Conservation (phyloP, 129 eudicot species). For the Helianthus tuberosus region DNA sequence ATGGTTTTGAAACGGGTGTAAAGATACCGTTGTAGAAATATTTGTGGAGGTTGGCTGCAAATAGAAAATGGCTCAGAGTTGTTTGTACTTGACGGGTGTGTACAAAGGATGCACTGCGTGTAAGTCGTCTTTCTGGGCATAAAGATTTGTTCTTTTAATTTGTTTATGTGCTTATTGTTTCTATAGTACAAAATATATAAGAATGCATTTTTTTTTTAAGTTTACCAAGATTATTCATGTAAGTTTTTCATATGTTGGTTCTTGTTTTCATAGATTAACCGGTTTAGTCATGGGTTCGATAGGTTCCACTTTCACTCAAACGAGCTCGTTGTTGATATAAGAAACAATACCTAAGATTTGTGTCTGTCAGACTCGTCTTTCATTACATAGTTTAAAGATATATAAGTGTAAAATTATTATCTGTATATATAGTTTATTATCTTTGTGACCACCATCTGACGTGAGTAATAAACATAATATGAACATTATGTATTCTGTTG, state of each 20-base stretch:
- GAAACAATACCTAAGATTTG: too few relatives aligned
- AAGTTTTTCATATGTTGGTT: neutral
- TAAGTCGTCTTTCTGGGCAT: slow-evolving; percentile 34
- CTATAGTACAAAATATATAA: slow-evolving; percentile 26
- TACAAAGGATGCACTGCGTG: slow-evolving; percentile 19
- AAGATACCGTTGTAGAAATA: neutral
- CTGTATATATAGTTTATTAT: too few relatives aligned
- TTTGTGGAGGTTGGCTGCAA: slow-evolving; percentile 25
- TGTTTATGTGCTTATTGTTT: slow-evolving; percentile 41
- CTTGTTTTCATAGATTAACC: neutral
- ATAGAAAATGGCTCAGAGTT: slow-evolving; percentile 13
- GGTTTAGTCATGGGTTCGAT: neutral
- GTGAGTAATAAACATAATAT: too few relatives aligned
- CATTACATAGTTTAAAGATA: too few relatives aligned
- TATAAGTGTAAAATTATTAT: too few relatives aligned
- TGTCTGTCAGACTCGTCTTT: too few relatives aligned
- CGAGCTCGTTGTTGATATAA: too few relatives aligned
- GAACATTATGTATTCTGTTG: too few relatives aligned
- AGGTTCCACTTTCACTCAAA: neutral
- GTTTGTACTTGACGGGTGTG: slow-evolving; percentile 24
- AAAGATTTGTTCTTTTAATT: slow-evolving; percentile 45
- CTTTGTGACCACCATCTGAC: too few relatives aligned
- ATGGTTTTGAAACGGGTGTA: slow-evolving; percentile 32
- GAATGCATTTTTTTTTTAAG: slow-evolving; percentile 11
- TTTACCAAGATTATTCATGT: neutral